A percentile compares a stretch with the other conserved stretches of the same genome.
These are phyloP conservation scores for Athelia psychrophila DNA, from an alignment of 1,284 basidiomycete genomes.

Conservation along the genomic window DNA sequence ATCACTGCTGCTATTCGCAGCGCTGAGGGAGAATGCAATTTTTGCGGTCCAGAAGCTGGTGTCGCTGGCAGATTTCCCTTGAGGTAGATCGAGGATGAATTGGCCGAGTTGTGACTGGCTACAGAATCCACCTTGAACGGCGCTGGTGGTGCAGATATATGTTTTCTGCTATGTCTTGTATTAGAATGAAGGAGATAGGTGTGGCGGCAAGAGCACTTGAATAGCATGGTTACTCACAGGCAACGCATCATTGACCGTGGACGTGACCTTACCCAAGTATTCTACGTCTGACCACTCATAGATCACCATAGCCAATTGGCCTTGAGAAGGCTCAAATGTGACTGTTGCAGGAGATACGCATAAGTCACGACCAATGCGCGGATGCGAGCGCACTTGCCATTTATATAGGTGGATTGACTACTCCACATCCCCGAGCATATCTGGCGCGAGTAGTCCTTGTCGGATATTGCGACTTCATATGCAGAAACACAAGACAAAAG, in stretches of 20 bases:
- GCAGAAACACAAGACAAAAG: slow-evolving; percentile 34
- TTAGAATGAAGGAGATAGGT: slow-evolving; percentile 1
- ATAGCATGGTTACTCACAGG: slow-evolving; percentile 52
- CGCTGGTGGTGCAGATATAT: slow-evolving; percentile 85
- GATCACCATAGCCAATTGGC: slow-evolving; percentile 92
- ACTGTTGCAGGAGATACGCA: slow-evolving; percentile 58
- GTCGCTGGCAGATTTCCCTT: slow-evolving; percentile 55
- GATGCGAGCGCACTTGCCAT: slow-evolving; percentile 48
- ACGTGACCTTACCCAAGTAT: slow-evolving; percentile 78
- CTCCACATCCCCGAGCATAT: slow-evolving; percentile 97
- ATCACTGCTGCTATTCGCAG: slow-evolving; percentile 14
- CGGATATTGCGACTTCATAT: slow-evolving; percentile 65
- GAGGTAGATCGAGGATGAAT: slow-evolving; percentile 80
- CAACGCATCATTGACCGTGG: slow-evolving; percentile 50
- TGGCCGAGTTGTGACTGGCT: slow-evolving; percentile 66
- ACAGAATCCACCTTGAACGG: slow-evolving; percentile 72
- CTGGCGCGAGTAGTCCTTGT: slow-evolving; percentile 81
- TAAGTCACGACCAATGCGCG: slow-evolving; percentile 8
- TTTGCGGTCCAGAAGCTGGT: slow-evolving; percentile 81
- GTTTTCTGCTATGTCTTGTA: slow-evolving; percentile 65
- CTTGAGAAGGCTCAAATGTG: slow-evolving; percentile 81
- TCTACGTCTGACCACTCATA: slow-evolving; percentile 92
- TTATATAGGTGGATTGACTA: slow-evolving; percentile 76
- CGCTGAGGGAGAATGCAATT: slow-evolving; percentile 48
- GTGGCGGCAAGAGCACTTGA: not conserved